phyloP scores from a whole-genome alignment of 2,329 filamentous ascomycete species.

The Scedosporium boydii region DNA sequence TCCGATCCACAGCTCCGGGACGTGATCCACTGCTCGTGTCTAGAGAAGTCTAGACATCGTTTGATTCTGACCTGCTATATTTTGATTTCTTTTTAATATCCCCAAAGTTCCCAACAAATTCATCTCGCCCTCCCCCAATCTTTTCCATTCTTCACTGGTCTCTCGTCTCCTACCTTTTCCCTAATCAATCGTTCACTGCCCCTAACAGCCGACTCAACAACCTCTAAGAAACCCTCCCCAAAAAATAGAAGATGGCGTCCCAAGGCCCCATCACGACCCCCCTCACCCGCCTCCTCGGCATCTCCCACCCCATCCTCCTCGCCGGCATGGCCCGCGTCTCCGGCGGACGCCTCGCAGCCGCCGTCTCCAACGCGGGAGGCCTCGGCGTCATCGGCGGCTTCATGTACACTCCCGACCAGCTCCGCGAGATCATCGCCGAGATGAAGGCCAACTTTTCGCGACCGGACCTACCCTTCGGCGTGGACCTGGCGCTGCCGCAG shows the following conservation, averaged over 20 bases:
- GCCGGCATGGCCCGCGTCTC: conserved; percentile 90
- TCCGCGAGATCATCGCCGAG: conserved; percentile 74
- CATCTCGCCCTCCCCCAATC: too few relatives aligned
- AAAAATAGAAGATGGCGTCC: conserved; percentile 24
- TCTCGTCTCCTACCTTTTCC: not conserved
- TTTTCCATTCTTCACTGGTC: not conserved
- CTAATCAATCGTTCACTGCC: not conserved
- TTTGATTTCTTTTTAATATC: not conserved
- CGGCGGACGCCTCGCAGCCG: conserved; percentile 67
- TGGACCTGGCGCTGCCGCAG: conserved; percentile 86
- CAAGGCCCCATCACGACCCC: conserved; percentile 60
- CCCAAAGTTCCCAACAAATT: not conserved
- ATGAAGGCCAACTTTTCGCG: conserved; percentile 64
- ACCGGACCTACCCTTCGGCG: conserved; percentile 71
- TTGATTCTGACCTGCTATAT: not conserved
- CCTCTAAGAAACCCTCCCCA: not conserved
- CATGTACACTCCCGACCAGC: conserved; percentile 64
- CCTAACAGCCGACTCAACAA: not conserved
- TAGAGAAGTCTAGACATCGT: not conserved
- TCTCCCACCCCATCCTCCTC: conserved; percentile 81
- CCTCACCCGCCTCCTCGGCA: conserved; percentile 67
- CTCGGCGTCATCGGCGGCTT: conserved; percentile 66
- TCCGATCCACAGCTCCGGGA: too few relatives aligned
- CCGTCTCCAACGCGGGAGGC: conserved; percentile 81
- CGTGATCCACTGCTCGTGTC: too few relatives aligned